Percentiles rank a stretch among this genome's conserved stretches.
phyloP scores from a whole-genome alignment of 306 rosid genomes.

The Vigna nakashimae region DNA sequence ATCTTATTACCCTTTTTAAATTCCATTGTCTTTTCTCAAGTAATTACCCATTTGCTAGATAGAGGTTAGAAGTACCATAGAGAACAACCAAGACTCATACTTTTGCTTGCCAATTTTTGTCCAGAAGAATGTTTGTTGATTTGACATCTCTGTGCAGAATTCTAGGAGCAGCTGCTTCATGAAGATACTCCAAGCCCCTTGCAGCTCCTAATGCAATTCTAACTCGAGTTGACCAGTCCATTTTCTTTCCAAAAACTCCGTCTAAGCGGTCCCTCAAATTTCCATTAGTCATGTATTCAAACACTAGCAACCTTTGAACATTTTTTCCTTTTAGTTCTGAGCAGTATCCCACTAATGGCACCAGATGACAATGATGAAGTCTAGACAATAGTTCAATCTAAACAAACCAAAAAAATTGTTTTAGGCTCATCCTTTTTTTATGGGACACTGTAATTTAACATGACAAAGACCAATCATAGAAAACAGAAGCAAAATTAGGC shows the following conservation, averaged over 20 bases:
- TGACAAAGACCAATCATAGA: conserved; percentile 36
- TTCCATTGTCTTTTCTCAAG: conserved; percentile 5
- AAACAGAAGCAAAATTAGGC: conserved; percentile 40
- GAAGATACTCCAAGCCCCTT: conserved; percentile 96
- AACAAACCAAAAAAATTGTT: conserved; percentile 33
- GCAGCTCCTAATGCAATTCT: conserved; percentile 95
- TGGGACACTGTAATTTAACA: conserved; percentile 8
- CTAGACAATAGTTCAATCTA: conserved; percentile 94
- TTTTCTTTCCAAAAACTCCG: conserved; percentile 57
- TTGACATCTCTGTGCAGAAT: conserved; percentile 95
- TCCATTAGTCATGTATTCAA: conserved; percentile 82
- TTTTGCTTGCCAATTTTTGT: conserved; percentile 83
- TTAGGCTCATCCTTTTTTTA: not conserved
- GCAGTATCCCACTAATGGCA: conserved; percentile 93
- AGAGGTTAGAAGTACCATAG: conserved; percentile 21
- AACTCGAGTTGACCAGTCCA: conserved; percentile 89
- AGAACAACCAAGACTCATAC: conserved; percentile 53
- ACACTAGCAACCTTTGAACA: conserved; percentile 83
- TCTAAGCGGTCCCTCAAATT: conserved; percentile 90
- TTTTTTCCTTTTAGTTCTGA: conserved; percentile 74
- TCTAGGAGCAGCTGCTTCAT: conserved; percentile 98
- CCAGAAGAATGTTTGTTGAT: conserved; percentile 96
- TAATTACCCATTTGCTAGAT: conserved; percentile 16
- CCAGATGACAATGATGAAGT: conserved; percentile 93
- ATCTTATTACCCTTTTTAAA: not conserved